Percentiles rank a stretch among this genome's conserved stretches.
Evolutionary conservation across 78 protist species (phyloP).

Genomic region (Protostelium mycophagum): DNA sequence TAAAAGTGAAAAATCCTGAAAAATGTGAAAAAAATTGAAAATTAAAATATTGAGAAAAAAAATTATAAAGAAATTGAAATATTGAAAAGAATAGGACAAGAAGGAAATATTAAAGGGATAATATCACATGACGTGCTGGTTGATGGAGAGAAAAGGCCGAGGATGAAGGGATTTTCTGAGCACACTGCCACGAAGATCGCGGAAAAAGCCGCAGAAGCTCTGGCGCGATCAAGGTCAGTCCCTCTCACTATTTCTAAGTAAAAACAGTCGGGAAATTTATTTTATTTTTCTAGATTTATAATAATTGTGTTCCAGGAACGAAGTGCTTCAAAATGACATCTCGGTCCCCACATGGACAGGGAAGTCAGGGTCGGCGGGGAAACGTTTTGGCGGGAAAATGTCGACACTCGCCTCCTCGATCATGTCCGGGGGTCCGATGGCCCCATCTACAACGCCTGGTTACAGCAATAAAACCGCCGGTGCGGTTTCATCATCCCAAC

Average conservation of each 20-base stretch:
- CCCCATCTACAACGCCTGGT: not conserved
- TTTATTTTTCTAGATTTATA: too few relatives aligned
- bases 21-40: not conserved
- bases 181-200: constrained; percentile 49
- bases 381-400: not conserved
- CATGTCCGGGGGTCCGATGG: not conserved
- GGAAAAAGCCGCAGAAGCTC: constrained; percentile 20
- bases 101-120: constrained; percentile 35
- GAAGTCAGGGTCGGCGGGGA: constrained; percentile 30
- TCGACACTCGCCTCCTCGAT: not conserved
- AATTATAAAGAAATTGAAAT: constrained; percentile 14
- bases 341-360: constrained; percentile 57
- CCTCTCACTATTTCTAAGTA: too few relatives aligned
- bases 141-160: constrained; percentile 34
- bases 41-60: not conserved
- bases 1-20: not conserved
- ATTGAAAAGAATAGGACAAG: constrained; percentile 33
- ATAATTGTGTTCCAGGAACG: too few relatives aligned
- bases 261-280: too few relatives aligned
- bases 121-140: constrained; percentile 39
- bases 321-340: too few relatives aligned
- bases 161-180: constrained; percentile 1
- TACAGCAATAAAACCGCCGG: not conserved
- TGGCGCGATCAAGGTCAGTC: constrained; percentile 19
- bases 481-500: not conserved